Base-by-base conservation (phyloP, 148 eudicot genomes). In the Silene conica region DNA sequence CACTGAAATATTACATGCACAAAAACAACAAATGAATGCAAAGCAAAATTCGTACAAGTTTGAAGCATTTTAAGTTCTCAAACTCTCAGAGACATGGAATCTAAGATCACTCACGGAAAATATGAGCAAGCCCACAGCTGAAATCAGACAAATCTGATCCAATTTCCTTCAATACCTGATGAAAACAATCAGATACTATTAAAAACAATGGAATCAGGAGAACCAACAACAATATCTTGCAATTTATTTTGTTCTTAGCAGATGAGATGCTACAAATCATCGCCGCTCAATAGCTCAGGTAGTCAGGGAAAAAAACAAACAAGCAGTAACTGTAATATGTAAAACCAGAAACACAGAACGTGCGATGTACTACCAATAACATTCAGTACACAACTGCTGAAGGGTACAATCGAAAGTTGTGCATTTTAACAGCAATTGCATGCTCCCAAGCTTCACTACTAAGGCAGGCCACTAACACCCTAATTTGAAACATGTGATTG, bases 61-160 rank as follows among this genome's bases (percentile, higher is more conserved):
- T 50, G 46, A 3, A 74, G 72, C 20, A 43, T 62, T n/a, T 46
- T 34, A 10, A 9, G 45, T 50, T 56, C 16, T 41, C 20, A 43
- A 10, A 63, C 41, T 56, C 16, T 41, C 20, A 43, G 6, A 63
- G 46, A 55, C 16, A 9, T 22, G 26, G 6, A 46, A 70, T 67
- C 3, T 67, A 54, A 55, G 75, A 50, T 67, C 54, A 80, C 93
- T 89, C 85, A 94, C 98, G 65, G 75, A 94, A 92, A 65, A 94
- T 77, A 88, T 94, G 93, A 65, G 96, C 98, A 73, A 94, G 92
- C 63, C 98, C 98, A 75, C 97, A 94, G 43, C 87, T 81, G 74
- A 94, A 94, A 20, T 83, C 92, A 25, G 98, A 91, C 78, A 94
- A 78, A 25, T 94, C 97, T 77, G 82, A 75, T 63, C 81, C 96